Percentiles rank a stretch among this genome's conserved stretches.
phyloP scores from a whole-genome alignment of 2,329 filamentous ascomycete species.

The Epichloe gansuensis region DNA sequence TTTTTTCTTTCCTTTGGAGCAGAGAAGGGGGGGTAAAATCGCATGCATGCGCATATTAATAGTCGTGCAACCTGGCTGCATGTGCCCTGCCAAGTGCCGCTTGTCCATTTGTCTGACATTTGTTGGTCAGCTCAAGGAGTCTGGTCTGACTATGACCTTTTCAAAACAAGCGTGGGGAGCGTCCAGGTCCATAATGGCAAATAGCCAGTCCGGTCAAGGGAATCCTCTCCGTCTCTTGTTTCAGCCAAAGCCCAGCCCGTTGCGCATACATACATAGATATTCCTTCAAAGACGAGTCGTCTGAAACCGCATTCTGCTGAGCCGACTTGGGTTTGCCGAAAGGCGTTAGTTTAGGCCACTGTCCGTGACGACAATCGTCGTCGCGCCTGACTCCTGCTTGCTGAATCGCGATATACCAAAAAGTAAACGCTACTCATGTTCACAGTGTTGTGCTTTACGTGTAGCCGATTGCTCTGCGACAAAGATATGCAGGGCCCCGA shows the following conservation, averaged over 20 bases:
- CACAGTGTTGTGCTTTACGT: too few species aligned
- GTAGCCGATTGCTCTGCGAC: too few species aligned
- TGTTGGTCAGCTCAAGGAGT: too few species aligned
- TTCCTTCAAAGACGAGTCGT: not conserved
- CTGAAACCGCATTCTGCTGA: too few species aligned
- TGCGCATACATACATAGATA: not conserved
- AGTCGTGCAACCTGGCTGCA: not conserved
- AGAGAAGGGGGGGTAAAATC: not conserved
- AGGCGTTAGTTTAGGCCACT: too few species aligned
- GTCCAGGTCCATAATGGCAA: not conserved
- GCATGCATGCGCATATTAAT: not conserved
- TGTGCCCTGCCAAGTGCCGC: not conserved
- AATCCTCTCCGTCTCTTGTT: not conserved
- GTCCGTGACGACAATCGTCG: too few species aligned
- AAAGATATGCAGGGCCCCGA: not conserved
- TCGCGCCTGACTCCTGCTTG: too few species aligned
- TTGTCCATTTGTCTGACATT: not conserved
- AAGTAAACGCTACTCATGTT: too few species aligned
- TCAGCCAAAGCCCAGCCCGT: not conserved
- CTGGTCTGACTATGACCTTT: too few species aligned
- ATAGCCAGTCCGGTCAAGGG: not conserved
- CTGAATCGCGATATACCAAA: too few species aligned
- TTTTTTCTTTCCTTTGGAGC: too few species aligned
- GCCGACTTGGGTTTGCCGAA: too few species aligned
- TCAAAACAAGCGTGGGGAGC: not conserved